Evolutionary conservation across 2,329 filamentous ascomycete species (phyloP), one percentile per base, ranked within the genome.

Genomic region (Passalora sequoiae): DNA sequence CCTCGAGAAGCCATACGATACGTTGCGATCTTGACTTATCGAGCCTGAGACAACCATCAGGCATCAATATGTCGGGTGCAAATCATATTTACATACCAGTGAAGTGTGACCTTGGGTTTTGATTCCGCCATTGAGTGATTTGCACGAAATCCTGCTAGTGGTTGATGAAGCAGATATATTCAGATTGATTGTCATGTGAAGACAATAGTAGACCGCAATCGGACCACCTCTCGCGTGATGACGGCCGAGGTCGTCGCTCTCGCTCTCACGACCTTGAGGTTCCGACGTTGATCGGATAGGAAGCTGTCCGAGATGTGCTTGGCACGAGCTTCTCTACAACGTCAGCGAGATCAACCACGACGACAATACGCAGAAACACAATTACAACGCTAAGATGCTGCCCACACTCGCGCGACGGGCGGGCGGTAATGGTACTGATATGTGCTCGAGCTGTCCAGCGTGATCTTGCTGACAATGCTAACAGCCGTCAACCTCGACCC

Each of bases 1-100:
- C 87, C 63, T 92, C 86, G 31, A 94, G 77, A 5, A 94, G 80
- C 86, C 86, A 94, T 32, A 92, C 70, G 46, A 91, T 84, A 50
- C 86, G 81, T 65, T 94, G 86, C 9, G 86, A 80, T 55, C 89
- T 84, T 43, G 88, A 94, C 56, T 84, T 73, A 56, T 91, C 78
- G 48, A 94, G 83, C 88, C 88, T 94, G 54, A 17, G 17, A 19
- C 17, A 6, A 8, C 12, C 6, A 20, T 16, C n/a, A 12, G 16
- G 17, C 16, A 19, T 20, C 13, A 49, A 62, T 43, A 65, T n/a
- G n/a, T n/a, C n/a, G n/a, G n/a, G n/a, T n/a, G n/a, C n/a, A n/a
- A n/a, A n/a, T n/a, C n/a, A n/a, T n/a, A n/a, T n/a, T n/a, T n/a
- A n/a, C n/a, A n/a, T n/a, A 82, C 81, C 81, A 84, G 64, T 83